phyloP scores from a whole-genome alignment of 2,329 filamentous ascomycete species.

The Parastagonospora nodorum region DNA sequence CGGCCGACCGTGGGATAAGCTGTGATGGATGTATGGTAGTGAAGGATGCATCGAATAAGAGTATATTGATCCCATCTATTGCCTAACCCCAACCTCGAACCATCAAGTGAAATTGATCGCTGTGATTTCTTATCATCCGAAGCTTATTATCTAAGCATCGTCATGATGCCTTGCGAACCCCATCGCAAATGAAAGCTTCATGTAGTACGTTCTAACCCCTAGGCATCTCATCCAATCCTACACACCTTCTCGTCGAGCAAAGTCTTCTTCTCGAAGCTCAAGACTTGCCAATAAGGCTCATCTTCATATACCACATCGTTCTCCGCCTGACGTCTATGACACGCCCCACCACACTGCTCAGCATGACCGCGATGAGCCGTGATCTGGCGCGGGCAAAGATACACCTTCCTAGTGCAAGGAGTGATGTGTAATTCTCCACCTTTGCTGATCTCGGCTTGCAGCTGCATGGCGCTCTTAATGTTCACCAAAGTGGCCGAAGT shows the following conservation, averaged over 20 bases:
- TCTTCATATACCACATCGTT: constrained; percentile 11
- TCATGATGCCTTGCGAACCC: no score
- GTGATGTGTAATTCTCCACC: constrained; percentile 2
- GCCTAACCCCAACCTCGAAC: no score
- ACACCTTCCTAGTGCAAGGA: constrained; percentile 2
- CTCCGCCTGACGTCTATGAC: background rate
- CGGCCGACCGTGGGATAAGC: no score
- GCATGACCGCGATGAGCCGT: constrained; percentile 7
- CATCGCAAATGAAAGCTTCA: no score
- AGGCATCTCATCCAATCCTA: background rate
- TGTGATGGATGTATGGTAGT: no score
- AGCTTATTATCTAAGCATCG: no score
- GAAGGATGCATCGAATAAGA: no score
- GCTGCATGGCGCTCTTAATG: background rate
- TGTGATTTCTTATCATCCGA: no score
- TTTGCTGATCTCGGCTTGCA: background rate
- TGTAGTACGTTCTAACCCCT: no score
- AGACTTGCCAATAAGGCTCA: constrained; percentile 6
- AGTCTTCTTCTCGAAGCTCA: constrained; percentile 11
- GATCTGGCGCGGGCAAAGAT: constrained; percentile 23
- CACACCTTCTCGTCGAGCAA: constrained; percentile 13
- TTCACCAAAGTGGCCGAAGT: background rate
- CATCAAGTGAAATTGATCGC: no score
- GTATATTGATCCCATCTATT: no score
- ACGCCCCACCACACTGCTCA: constrained; percentile 9